Evolutionary conservation across 345 rosid species (phyloP).

Genomic region (Salix brachista): DNA sequence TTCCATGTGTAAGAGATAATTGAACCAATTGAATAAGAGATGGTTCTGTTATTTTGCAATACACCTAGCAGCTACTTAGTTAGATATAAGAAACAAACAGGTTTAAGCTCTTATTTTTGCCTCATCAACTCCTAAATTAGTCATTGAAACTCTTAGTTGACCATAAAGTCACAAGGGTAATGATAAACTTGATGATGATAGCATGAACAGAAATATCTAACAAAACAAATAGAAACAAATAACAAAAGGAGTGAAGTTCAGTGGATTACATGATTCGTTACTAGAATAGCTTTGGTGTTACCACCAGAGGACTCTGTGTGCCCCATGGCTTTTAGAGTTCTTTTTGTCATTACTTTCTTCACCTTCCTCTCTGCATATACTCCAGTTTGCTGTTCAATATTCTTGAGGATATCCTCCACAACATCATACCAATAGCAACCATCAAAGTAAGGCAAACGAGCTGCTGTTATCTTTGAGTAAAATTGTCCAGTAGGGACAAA

Average conservation of each 20-base stretch:
- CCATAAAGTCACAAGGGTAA: not conserved
- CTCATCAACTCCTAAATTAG: not conserved
- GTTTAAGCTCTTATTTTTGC: not conserved
- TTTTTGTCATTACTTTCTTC: constrained; percentile 29
- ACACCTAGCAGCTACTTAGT: not conserved
- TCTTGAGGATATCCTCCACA: constrained; percentile 33
- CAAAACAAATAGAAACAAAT: not conserved
- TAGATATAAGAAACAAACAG: not conserved
- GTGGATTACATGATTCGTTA: constrained; percentile 43
- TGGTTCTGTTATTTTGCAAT: not conserved
- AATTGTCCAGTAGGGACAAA: constrained; percentile 27
- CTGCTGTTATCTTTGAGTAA: constrained; percentile 36
- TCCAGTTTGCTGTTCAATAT: constrained; percentile 23
- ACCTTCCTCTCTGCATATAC: constrained; percentile 19
- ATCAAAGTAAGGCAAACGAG: constrained; percentile 57
- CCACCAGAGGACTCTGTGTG: constrained; percentile 30
- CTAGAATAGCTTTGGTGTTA: constrained; percentile 41
- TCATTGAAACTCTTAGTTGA: not conserved
- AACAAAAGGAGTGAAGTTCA: not conserved
- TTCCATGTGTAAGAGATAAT: not conserved
- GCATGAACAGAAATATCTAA: not conserved
- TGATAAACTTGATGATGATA: not conserved
- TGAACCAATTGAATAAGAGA: not conserved
- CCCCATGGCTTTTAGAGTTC: constrained; percentile 40
- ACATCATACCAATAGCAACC: constrained; percentile 40